Evolutionary conservation across 768 basidiomycete species (phyloP).

Genomic region (Leccinum disarticulatum): DNA sequence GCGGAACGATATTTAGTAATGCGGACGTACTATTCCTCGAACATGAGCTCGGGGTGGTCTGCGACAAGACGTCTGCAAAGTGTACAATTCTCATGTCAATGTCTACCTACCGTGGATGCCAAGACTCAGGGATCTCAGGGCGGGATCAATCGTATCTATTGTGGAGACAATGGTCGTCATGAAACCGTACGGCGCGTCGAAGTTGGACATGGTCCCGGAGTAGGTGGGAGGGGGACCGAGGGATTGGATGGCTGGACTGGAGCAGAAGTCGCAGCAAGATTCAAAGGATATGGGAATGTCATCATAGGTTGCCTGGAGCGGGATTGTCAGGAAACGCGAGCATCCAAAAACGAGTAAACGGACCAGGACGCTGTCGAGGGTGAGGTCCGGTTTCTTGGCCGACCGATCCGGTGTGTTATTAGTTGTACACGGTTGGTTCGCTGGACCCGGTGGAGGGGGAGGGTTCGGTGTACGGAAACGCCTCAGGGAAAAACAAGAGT

Average conservation of each 20-base stretch:
- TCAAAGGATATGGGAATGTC: conserved; percentile 35
- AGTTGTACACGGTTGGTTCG: not conserved
- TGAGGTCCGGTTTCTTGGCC: conserved; percentile 4
- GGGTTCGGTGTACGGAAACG: conserved; percentile 17
- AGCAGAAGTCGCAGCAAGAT: conserved; percentile 46
- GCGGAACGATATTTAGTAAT: not conserved
- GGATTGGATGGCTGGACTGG: conserved; percentile 20
- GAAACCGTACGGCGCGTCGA: conserved; percentile 36
- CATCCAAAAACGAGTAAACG: not conserved
- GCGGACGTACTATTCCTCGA: conserved; percentile 58
- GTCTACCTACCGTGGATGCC: conserved; percentile 62
- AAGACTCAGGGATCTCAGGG: conserved; percentile 64
- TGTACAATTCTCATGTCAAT: not conserved
- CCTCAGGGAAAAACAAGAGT: conserved; percentile 22
- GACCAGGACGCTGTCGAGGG: conserved; percentile 7
- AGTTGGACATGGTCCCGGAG: conserved; percentile 20
- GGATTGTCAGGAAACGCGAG: conserved; percentile 1
- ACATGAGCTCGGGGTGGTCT: conserved; percentile 69
- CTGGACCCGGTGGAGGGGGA: not conserved
- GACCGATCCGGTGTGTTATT: conserved; percentile 1
- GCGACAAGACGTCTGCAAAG: conserved; percentile 20
- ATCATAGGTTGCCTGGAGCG: conserved; percentile 10
- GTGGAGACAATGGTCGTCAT: conserved; percentile 51
- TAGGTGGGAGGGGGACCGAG: conserved; percentile 45
- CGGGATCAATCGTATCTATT: conserved; percentile 49